Evolutionary conservation across 2,329 filamentous ascomycete species (phyloP), one percentile per base, ranked within the genome.

Genomic region (Dactylellina sp.): DNA sequence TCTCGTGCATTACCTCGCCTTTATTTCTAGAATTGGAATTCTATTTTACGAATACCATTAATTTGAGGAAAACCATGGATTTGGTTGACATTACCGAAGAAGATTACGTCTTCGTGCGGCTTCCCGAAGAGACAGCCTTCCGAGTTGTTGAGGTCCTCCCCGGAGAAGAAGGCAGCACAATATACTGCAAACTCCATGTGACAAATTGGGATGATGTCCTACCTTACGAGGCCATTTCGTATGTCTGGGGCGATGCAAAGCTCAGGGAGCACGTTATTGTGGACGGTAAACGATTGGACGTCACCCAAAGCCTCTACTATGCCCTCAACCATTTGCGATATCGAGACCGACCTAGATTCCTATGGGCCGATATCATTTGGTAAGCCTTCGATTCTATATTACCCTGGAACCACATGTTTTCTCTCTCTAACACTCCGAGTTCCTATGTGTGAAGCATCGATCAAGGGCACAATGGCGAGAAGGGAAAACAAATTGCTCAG

Each of bases 191-290:
- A 32, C 59, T 78, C 35, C 70, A 71, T 60, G 49, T 35, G 46
- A 74, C 59, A 42, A 40, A 75, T 16, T 77, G 71, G 72, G 53
- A 55, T 9, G 47, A 77, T 37, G 35, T 53, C 3, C 59, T 62
- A 12, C 28, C 53, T 24, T 79, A 79, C 50, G 78, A 79, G 63
- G 77, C 78, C 2, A 71, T 79, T 16, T 79, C 77, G 22, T 79
- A 79, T 53, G 76, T 74, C 12, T 79, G 77, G 77, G 78, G 77
- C 46, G 65, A 78, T 71, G 42, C 62, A 44, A 75, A 65, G 1
- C 62, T 32, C n/a, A 71, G 22, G 24, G 37, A 35, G 5, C 46
- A 18, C n/a, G 42, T 78, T 20, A 57, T 76, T 12, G 66, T 76
- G 32, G 59, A 77, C 40, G 75, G 75, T 11, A 76, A 70, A 44